Evolutionary conservation across 768 basidiomycete genomes (phyloP).

Genomic region (Trametes cubensis): DNA sequence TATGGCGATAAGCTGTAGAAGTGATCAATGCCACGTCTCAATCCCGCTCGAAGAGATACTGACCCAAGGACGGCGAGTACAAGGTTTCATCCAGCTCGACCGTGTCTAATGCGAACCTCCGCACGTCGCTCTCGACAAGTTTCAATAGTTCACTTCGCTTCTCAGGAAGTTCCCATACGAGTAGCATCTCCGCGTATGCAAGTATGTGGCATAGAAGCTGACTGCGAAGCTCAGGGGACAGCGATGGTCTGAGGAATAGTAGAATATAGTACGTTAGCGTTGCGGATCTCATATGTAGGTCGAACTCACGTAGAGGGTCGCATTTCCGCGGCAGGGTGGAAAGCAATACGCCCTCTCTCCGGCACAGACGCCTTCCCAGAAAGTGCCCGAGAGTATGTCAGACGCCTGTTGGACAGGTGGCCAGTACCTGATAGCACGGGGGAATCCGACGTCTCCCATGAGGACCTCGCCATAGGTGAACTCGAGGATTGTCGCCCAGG

Average conservation of each 20-base stretch:
- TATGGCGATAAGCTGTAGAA: conserved; percentile 47
- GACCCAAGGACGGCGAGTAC: conserved; percentile 12
- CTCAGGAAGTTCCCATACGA: conserved; percentile 69
- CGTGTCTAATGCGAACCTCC: conserved; percentile 28
- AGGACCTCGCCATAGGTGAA: conserved; percentile 39
- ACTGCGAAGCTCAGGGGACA: conserved; percentile 44
- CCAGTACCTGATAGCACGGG: conserved; percentile 41
- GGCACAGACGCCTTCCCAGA: conserved; percentile 34
- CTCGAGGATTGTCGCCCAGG: conserved; percentile 14
- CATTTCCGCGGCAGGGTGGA: conserved; percentile 32
- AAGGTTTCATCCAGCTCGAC: conserved; percentile 32
- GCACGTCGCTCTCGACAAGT: conserved; percentile 45
- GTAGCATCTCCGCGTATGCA: conserved; percentile 74
- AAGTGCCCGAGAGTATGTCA: conserved; percentile 46
- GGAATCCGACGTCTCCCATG: conserved; percentile 31
- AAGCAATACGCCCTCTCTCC: conserved; percentile 45
- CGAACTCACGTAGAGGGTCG: conserved; percentile 19
- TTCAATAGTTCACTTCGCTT: conserved; percentile 78
- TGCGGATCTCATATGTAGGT: neutral
- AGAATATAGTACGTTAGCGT: neutral
- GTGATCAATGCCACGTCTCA: neutral
- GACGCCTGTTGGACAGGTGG: conserved; percentile 46
- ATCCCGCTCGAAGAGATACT: neutral
- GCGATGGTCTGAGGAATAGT: conserved; percentile 18
- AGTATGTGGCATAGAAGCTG: conserved; percentile 59